A percentile compares a stretch with the other conserved stretches of the same genome.
Conservation (phyloP, 768 basidiomycete genomes). For the Grammothele lineata region DNA sequence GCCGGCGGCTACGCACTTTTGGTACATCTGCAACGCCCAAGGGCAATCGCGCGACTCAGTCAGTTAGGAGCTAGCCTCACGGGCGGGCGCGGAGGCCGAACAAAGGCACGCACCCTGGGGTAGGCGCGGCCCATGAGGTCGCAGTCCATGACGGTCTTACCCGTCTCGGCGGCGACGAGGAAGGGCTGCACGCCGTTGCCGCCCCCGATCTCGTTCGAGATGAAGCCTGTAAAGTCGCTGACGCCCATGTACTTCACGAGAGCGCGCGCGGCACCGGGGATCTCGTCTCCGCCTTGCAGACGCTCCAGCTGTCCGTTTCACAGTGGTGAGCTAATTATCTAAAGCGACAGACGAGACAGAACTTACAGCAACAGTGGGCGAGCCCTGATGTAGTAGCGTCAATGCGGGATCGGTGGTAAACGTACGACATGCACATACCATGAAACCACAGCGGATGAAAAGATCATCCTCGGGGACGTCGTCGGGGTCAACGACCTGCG, state of each 20-base stretch:
- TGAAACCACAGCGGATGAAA: conserved; percentile 25
- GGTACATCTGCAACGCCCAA: conserved; percentile 21
- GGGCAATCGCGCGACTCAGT: no score
- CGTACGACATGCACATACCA: conserved; percentile 10
- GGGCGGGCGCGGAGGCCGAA: not conserved
- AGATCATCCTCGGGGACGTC: conserved; percentile 38
- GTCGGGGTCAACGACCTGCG: conserved; percentile 27
- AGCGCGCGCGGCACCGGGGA: conserved; percentile 18
- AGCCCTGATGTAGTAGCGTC: conserved; percentile 10
- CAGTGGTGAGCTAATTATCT: no score
- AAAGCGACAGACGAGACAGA: no score
- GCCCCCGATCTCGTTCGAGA: conserved; percentile 37
- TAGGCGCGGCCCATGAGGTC: conserved; percentile 37
- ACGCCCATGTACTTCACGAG: conserved; percentile 23
- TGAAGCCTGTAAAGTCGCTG: conserved; percentile 18
- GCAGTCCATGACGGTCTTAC: conserved; percentile 30
- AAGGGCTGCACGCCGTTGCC: conserved; percentile 33
- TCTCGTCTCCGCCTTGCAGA: conserved; percentile 24
- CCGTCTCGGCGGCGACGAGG: conserved; percentile 25
- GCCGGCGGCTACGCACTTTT: conserved; percentile 19
- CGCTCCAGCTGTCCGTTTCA: conserved; percentile 23
- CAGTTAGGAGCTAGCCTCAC: not conserved
- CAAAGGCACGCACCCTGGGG: conserved; percentile 19
- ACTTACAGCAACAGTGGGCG: conserved; percentile 23
- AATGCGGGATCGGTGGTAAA: no score